phyloP scores from a whole-genome alignment of 495 filamentous ascomycete species.

The Tuber aestivum region DNA sequence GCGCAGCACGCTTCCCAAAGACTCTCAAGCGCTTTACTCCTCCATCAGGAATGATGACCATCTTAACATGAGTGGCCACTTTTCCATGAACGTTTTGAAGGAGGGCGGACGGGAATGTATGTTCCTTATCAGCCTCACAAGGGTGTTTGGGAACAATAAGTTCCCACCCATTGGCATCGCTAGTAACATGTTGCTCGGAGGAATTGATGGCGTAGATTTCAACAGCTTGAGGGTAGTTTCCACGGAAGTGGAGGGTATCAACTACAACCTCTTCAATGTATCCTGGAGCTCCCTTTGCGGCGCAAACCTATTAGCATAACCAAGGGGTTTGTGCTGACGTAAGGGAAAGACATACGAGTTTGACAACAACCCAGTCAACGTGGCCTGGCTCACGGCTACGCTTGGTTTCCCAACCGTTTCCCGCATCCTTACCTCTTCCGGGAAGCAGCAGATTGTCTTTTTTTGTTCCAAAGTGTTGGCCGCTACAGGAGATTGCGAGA shows the following conservation, averaged over 20 bases:
- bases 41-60: conserved; percentile 87
- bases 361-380: conserved; percentile 78
- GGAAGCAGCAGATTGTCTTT: conserved; percentile 72
- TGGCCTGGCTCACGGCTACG: conserved; percentile 69
- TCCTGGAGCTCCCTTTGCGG: conserved; percentile 56
- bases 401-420: conserved; percentile 91
- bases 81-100: conserved; percentile 48
- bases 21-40: conserved; percentile 83
- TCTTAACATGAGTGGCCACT: conserved; percentile 71
- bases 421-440: conserved; percentile 83
- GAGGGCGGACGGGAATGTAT: conserved; percentile 53
- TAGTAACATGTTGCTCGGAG: conserved; percentile 30
- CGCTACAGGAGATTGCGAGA: conserved; percentile 66
- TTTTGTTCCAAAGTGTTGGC: conserved; percentile 80
- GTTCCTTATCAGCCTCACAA: conserved; percentile 74
- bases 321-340: not conserved
- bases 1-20: conserved; percentile 57
- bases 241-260: conserved; percentile 84
- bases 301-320: not conserved
- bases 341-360: conserved; percentile 46
- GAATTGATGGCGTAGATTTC: conserved; percentile 61
- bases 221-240: conserved; percentile 78
- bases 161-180: conserved; percentile 62
- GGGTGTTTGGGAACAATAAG: conserved; percentile 61
- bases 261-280: conserved; percentile 66